Evolutionary conservation across 179 eudicot genomes (phyloP), one percentile per base, ranked within the genome.

Genomic region (Gypsophila paniculata): DNA sequence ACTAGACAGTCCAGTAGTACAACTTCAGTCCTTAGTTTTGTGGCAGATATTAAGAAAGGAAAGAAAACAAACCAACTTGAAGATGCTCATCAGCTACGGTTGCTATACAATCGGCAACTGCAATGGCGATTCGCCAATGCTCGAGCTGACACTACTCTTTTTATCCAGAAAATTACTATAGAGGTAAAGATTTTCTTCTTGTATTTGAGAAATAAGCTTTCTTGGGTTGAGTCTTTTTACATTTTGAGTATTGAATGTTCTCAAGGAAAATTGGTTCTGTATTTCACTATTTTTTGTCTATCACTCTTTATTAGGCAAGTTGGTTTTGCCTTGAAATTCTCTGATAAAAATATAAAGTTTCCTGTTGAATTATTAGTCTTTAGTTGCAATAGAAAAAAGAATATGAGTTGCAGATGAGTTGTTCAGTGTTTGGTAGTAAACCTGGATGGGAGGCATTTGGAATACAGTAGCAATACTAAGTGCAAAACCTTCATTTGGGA

Each of bases 71-170:
- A 85, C 73, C 88, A 89, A 74, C 78, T 94, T 53, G 97, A 94
- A 80, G 99, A 94, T 72, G 97, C 78, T 63, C 97, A 94, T 83
- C 90, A 86, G 71, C 72, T 94, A 72, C 75, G 96, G 77, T 75
- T 94, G 80, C 61, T 91, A 51, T 87, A 94, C 61, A 94, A 91
- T 66, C 80, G 96, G 74, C 87, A 83, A 38, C 72, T 91, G 88
- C 99, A 94, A 74, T 94, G 99, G 99, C 83, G 90, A 55, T 91
- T 77, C 76, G 88, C 88, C 62, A 94, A 94, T 87, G 99, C 99
- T 48, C 85, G 71, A 59, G 86, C 86, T 25, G 85, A 84, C 79
- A 82, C 83, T 64, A 79, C 89, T 65, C 61, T 87, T 21, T 76
- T 58, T 67, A 52, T 71, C 38, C 97, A 88, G 87, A 86, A 76